Conservation (phyloP, 2,329 filamentous ascomycete genomes). For the Claviceps humidiphila region DNA sequence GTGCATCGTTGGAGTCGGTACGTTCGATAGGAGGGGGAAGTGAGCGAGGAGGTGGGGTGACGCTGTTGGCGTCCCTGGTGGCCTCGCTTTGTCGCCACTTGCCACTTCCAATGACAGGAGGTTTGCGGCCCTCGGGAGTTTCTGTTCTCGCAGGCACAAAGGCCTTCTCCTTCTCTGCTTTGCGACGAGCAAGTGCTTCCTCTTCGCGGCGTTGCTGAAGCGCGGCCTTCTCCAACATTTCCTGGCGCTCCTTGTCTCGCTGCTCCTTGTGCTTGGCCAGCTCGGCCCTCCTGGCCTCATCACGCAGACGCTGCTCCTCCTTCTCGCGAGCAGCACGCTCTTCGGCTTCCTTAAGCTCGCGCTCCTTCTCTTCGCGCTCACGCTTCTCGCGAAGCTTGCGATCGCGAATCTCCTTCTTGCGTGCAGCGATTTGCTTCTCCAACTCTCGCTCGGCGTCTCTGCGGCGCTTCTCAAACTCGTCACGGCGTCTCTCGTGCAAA, state of each 20-base stretch:
- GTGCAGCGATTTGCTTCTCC: constrained; percentile 76
- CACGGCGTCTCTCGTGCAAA: constrained; percentile 74
- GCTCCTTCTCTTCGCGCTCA: constrained; percentile 75
- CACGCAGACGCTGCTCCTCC: constrained; percentile 66
- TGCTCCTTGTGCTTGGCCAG: constrained; percentile 54
- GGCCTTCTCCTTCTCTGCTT: constrained; percentile 46
- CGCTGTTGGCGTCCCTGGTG: constrained; percentile 17
- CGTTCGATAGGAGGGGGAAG: constrained; percentile 25
- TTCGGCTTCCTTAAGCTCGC: constrained; percentile 66
- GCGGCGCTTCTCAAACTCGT: constrained; percentile 91
- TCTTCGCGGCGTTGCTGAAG: constrained; percentile 74
- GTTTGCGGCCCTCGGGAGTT: constrained; percentile 18
- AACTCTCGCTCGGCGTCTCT: constrained; percentile 86
- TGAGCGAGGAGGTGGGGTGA: constrained; percentile 14
- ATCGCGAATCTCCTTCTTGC: constrained; percentile 81
- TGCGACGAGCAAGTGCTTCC: constrained; percentile 67
- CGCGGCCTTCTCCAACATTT: constrained; percentile 49
- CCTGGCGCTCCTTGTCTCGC: constrained; percentile 54
- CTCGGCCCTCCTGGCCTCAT: constrained; percentile 66
- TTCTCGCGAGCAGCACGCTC: constrained; percentile 71
- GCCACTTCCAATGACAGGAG: constrained; percentile 22
- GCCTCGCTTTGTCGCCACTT: constrained; percentile 31
- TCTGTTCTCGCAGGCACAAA: constrained; percentile 11
- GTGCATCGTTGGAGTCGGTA: constrained; percentile 33
- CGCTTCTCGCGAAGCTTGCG: constrained; percentile 69